Evolutionary conservation across 1,139 yeast genomes (phyloP), one percentile per base, ranked within the genome.

Genomic region (Candida sp.): DNA sequence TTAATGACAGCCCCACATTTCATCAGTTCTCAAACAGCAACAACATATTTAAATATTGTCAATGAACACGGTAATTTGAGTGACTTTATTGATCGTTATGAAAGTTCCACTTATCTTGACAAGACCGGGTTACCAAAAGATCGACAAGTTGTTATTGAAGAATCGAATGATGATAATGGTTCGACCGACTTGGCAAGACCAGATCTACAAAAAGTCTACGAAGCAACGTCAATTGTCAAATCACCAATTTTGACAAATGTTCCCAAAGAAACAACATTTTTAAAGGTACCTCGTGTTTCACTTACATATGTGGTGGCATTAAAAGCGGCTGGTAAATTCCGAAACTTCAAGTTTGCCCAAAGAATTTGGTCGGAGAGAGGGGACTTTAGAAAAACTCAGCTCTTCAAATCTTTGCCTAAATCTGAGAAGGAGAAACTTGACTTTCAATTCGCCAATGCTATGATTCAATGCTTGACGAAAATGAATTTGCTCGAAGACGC

Each of bases 301-400:
- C 59, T 75, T 32, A 61, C 84, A 5, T 89, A 87, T 56, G 75
- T 75, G 33, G 70, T 84, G 19, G 82, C 87, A 4, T 66, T 90
- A 52, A 75, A 78, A 40, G 89, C 90, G 0, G 87, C 90, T 3
- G 77, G 79, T 4, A 69, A 70, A 40, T 77, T 78, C 54, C 67
- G 70, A 23, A 73, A 82, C 47, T 64, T 75, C 40, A 70, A 68
- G 1, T 77, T 84, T 56, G 90, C 91, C 3, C 81, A 81, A 45
- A 61, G 65, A 33, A 70, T 86, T 1, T 88, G 97, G 96, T 62
- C 66, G 2, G 95, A 87, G 56, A 75, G 97, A 56, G 97, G 97
- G 2, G 51, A 61, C 35, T 88, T 74, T 64, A 72, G 97, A 40
- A 81, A 81, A 47, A 73, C 87, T 0, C 39, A 47, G 0, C 51